Evolutionary conservation across 495 filamentous ascomycete genomes (phyloP).

Genomic region (Cercophora newfieldiana): DNA sequence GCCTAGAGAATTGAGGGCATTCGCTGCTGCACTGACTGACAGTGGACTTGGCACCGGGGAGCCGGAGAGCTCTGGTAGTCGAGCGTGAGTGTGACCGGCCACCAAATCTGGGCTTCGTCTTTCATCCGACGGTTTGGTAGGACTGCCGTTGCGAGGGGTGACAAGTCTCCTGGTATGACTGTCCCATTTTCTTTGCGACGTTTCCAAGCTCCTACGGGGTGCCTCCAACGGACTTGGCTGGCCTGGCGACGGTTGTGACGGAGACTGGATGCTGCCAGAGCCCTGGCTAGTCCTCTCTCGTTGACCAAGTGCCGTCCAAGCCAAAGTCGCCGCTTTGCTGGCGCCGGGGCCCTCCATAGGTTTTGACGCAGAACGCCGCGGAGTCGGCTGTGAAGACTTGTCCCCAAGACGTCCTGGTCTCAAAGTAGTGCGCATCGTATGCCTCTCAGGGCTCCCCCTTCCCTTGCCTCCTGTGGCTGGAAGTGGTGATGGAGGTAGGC

Average conservation of each 20-base stretch:
- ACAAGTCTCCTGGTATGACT: slow-evolving; percentile 47
- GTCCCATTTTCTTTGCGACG: slow-evolving; percentile 41
- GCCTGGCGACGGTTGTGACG: slow-evolving; percentile 22
- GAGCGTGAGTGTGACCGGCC: slow-evolving; percentile 12
- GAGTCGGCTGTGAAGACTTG: slow-evolving; percentile 56
- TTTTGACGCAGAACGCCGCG: slow-evolving; percentile 35
- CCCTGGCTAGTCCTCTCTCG: slow-evolving; percentile 18
- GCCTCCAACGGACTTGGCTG: slow-evolving; percentile 25
- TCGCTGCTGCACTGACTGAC: slow-evolving; percentile 50
- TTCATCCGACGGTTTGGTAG: slow-evolving; percentile 22
- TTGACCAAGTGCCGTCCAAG: slow-evolving; percentile 63
- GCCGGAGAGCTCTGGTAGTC: slow-evolving; percentile 28
- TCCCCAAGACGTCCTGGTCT: slow-evolving; percentile 60
- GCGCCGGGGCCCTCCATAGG: slow-evolving; percentile 53
- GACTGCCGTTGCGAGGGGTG: slow-evolving; percentile 27
- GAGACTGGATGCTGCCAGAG: slow-evolving; percentile 5
- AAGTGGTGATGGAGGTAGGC: slow-evolving; percentile 13
- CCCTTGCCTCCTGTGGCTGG: slow-evolving; percentile 45
- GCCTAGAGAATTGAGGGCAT: slow-evolving; percentile 40
- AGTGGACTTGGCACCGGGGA: slow-evolving; percentile 34
- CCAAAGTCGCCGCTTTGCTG: slow-evolving; percentile 83
- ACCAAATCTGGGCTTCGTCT: slow-evolving; percentile 25
- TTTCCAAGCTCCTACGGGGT: slow-evolving; percentile 30
- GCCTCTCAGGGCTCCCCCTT: slow-evolving; percentile 79
- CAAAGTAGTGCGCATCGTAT: slow-evolving; percentile 81